Conservation (phyloP, 352 stramenopile species). For the Phytophthora megakarya region DNA sequence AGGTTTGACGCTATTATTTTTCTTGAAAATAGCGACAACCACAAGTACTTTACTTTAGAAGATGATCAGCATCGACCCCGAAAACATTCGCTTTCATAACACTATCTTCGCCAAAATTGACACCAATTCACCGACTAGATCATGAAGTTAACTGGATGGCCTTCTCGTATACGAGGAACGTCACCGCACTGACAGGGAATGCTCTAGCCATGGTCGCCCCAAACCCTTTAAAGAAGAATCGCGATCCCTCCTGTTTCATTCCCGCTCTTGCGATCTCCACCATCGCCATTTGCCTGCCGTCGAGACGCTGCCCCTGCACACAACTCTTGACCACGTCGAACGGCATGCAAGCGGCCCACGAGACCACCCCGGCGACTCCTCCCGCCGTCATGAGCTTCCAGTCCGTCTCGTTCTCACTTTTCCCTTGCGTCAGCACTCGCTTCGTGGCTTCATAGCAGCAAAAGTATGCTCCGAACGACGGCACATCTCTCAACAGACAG, state of each 20-base stretch:
- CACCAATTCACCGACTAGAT: too few species aligned
- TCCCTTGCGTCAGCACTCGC: slow-evolving; percentile 47
- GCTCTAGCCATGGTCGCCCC: slow-evolving; percentile 78
- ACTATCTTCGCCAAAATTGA: too few species aligned
- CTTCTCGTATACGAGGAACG: slow-evolving; percentile 88
- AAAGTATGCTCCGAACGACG: slow-evolving; percentile 84
- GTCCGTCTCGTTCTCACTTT: slow-evolving; percentile 70
- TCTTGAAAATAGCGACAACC: too few species aligned
- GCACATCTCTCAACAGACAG: slow-evolving; percentile 75
- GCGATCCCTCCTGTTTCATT: slow-evolving; percentile 50
- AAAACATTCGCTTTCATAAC: too few species aligned
- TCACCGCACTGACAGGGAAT: slow-evolving; percentile 86
- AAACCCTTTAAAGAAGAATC: slow-evolving; percentile 87
- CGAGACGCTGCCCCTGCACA: slow-evolving; percentile 77
- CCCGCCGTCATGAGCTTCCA: slow-evolving; percentile 73
- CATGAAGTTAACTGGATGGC: slow-evolving; percentile 83
- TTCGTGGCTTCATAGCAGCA: slow-evolving; percentile 82
- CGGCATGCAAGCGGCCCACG: slow-evolving; percentile 81
- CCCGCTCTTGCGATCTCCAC: slow-evolving; percentile 50
- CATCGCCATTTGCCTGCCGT: slow-evolving; percentile 46
- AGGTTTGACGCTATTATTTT: too few species aligned
- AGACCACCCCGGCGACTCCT: slow-evolving; percentile 75
- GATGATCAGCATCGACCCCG: too few species aligned
- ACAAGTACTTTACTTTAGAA: too few species aligned
- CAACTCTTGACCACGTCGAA: slow-evolving; percentile 92